Base-by-base conservation (phyloP, 305 asterid species). In the Petunia hybrid region DNA sequence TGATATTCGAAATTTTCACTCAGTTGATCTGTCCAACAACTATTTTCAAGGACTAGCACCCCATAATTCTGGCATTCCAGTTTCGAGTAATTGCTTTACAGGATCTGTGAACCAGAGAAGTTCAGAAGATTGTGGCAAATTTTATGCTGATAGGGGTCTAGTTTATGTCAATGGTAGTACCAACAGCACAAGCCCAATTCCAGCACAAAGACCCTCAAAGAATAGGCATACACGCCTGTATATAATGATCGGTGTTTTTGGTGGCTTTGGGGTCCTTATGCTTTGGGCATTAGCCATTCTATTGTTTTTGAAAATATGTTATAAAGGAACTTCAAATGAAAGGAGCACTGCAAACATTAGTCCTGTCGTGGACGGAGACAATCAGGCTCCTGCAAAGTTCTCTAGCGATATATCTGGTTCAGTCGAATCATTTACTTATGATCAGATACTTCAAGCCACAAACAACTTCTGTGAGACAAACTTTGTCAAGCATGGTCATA, bases 401-500 rank as follows among this genome's bases (percentile, higher is more conserved):
- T 2, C 85, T 45, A 1, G 67, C 1, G 84, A 82, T 80, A 79
- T 82, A 6, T 86, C 91, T 41, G 70, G 80, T 60, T 82, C 87
- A 1, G 95, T 94, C 7, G 86, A 87, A 74, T 78, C 90, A 42
- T 90, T 87, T 83, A 84, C 91, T 3, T 84, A 88, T 56, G 88
- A 89, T 77, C 88, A 90, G 83, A 84, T 94, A 64, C 80, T 90
- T 16, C 67, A 69, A 41, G 94, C 96, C 10, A 91, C 95, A 1
- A 10, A 84, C 66, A 82, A 90, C 84, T 91, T 94, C 78, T 85
- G 92, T 56, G 81, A 82, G 5, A 67, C 74, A 8, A 89, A 86
- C 81, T 87, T 95, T 3, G 87, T 95, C 45, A 93, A 88, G 81
- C 87, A 80, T 31, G 99, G 98, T 6, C 95, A 86, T 59, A 88